A percentile compares a stretch with the other conserved stretches of the same genome.
Conservation (phyloP, 2,329 filamentous ascomycete species). For the Zasmidium cellare region DNA sequence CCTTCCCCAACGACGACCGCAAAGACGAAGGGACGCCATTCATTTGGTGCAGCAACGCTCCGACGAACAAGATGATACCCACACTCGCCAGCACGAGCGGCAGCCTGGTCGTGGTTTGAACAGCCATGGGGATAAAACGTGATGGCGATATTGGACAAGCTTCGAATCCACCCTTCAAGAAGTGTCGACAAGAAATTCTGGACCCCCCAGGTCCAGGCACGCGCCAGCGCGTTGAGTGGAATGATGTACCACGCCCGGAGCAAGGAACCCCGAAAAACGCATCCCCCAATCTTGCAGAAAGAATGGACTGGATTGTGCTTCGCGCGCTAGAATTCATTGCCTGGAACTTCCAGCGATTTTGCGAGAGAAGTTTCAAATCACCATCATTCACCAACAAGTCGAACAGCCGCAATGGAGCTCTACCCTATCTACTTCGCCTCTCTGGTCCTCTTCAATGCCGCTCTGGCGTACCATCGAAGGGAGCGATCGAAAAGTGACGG, state of each 20-base stretch:
- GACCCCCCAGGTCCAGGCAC: not conserved
- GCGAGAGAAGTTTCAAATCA: not conserved
- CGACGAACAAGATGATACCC: slow-evolving; percentile 15
- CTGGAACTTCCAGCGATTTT: no score
- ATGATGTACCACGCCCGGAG: not conserved
- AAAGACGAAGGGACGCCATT: slow-evolving; percentile 3
- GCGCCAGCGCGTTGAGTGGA: not conserved
- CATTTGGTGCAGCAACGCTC: slow-evolving; percentile 13
- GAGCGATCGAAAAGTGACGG: slow-evolving; percentile 8
- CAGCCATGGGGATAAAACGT: slow-evolving; percentile 1
- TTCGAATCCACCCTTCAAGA: not conserved
- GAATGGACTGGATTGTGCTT: not conserved
- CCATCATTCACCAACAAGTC: not conserved
- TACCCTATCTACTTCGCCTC: slow-evolving; percentile 26
- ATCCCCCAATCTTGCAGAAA: no score
- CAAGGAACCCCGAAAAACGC: not conserved
- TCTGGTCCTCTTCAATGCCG: slow-evolving; percentile 23
- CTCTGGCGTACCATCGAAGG: slow-evolving; percentile 19
- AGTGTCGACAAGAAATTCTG: not conserved
- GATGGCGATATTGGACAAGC: not conserved
- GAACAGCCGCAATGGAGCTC: slow-evolving; percentile 19
- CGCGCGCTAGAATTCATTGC: no score
- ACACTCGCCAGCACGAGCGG: slow-evolving; percentile 16
- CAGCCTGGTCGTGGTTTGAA: slow-evolving; percentile 14
- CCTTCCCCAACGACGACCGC: not conserved